Conservation (phyloP, 495 filamentous ascomycete species). For the Talaromyces wortmannii region DNA sequence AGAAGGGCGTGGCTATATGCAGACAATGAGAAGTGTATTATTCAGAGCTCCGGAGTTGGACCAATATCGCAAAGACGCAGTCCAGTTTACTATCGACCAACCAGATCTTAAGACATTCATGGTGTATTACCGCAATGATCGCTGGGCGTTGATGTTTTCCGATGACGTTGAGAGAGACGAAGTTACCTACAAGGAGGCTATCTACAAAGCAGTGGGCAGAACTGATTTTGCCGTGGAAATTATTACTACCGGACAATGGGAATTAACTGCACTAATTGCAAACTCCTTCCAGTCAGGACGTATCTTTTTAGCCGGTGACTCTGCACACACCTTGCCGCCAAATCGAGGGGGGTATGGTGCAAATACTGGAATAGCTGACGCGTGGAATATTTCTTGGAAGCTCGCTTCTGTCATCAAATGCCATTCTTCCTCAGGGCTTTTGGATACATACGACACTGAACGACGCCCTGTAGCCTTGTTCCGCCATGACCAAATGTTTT, state of each 20-base stretch:
- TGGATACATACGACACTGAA: conserved; percentile 66
- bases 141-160: conserved; percentile 22
- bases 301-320: conserved; percentile 44
- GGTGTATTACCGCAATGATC: conserved; percentile 18
- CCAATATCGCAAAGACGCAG: conserved; percentile 10
- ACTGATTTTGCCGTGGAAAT: conserved; percentile 16
- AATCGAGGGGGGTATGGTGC: conserved; percentile 65
- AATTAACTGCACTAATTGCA: conserved; percentile 18
- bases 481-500: conserved; percentile 23
- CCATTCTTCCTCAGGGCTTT: conserved; percentile 41
- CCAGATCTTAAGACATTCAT: conserved; percentile 15
- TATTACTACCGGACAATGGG: conserved; percentile 21
- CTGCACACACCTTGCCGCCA: conserved; percentile 41
- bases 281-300: conserved; percentile 20
- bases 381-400: conserved; percentile 72
- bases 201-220: conserved; percentile 14
- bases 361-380: conserved; percentile 61
- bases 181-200: conserved; percentile 5
- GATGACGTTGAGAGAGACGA: conserved; percentile 19
- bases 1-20: conserved; percentile 24
- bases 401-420: conserved; percentile 52
- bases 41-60: conserved; percentile 21
- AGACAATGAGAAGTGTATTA: conserved; percentile 29
- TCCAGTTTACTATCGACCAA: conserved; percentile 19
- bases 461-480: conserved; percentile 53